A percentile compares a stretch with the other conserved stretches of the same genome.
Conservation (phyloP, 176 grass and related monocot species). For the Typha latifolia region DNA sequence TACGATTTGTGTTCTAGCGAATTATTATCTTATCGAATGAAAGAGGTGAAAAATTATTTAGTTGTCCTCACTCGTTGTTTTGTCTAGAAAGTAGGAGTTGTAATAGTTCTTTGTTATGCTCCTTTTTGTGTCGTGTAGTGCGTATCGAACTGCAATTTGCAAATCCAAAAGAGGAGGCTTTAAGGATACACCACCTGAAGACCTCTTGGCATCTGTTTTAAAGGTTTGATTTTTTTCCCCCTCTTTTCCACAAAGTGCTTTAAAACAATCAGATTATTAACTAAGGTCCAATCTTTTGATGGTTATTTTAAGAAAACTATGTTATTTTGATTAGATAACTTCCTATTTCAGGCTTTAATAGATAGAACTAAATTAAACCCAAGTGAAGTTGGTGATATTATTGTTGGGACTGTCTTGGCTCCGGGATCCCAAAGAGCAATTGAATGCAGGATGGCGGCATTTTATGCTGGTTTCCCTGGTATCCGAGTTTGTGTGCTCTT, state of each 20-base stretch:
- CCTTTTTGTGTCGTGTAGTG: constrained; percentile 40
- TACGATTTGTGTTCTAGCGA: no score
- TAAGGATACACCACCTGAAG: constrained; percentile 75
- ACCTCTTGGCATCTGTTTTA: constrained; percentile 69
- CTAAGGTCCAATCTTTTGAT: neutral
- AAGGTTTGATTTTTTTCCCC: constrained; percentile 39
- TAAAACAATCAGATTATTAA: neutral
- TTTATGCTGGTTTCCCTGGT: constrained; percentile 90
- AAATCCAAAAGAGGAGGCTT: constrained; percentile 78
- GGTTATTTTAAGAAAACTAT: neutral
- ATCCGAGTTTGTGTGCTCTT: constrained; percentile 8
- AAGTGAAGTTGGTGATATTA: constrained; percentile 83
- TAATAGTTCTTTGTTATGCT: neutral
- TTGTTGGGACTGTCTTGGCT: constrained; percentile 84
- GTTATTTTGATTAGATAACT: neutral
- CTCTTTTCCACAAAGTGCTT: neutral
- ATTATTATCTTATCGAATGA: no score
- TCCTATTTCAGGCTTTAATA: constrained; percentile 52
- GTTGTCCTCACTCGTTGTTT: no score
- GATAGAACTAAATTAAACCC: constrained; percentile 77
- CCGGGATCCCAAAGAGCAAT: constrained; percentile 88
- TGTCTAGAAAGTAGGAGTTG: no score
- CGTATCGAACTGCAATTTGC: constrained; percentile 91
- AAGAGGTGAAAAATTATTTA: no score
- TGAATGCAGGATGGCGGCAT: constrained; percentile 81